Evolutionary conservation across 495 filamentous ascomycete species (phyloP).

Genomic region (Cairneyella variabilis): DNA sequence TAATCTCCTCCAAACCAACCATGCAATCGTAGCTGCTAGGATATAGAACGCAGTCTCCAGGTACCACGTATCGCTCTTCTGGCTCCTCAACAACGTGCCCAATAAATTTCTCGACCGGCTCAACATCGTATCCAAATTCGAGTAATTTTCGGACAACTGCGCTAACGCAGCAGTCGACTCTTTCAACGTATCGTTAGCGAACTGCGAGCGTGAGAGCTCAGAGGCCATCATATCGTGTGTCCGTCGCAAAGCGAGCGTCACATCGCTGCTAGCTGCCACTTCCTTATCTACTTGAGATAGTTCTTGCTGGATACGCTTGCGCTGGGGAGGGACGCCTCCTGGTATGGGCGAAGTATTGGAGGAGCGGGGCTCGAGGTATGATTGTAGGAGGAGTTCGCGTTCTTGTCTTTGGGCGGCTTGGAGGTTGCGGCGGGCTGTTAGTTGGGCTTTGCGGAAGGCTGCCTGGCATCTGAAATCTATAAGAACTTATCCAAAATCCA

Average conservation of each 20-base stretch:
- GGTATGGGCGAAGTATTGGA: constrained; percentile 23
- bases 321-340: constrained; percentile 18
- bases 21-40: constrained; percentile 68
- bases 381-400: constrained; percentile 72
- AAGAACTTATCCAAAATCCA: neutral
- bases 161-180: constrained; percentile 76
- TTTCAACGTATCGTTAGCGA: constrained; percentile 81
- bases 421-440: constrained; percentile 74
- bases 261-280: constrained; percentile 70
- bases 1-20: constrained; percentile 80
- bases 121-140: constrained; percentile 70
- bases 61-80: constrained; percentile 98
- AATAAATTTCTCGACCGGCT: constrained; percentile 69
- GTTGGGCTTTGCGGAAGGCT: constrained; percentile 80
- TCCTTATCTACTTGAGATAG: constrained; percentile 57
- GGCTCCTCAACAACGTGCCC: constrained; percentile 71
- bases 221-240: constrained; percentile 80
- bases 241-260: constrained; percentile 77
- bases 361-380: constrained; percentile 36
- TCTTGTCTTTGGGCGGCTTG: constrained; percentile 70
- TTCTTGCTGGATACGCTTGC: constrained; percentile 32
- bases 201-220: constrained; percentile 78
- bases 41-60: constrained; percentile 83
- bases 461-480: constrained; percentile 53
- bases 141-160: constrained; percentile 76